Evolutionary conservation across 805 yeast genomes (phyloP), one percentile per base, ranked within the genome.

Genomic region (Blastobotrys chiropterorum): DNA sequence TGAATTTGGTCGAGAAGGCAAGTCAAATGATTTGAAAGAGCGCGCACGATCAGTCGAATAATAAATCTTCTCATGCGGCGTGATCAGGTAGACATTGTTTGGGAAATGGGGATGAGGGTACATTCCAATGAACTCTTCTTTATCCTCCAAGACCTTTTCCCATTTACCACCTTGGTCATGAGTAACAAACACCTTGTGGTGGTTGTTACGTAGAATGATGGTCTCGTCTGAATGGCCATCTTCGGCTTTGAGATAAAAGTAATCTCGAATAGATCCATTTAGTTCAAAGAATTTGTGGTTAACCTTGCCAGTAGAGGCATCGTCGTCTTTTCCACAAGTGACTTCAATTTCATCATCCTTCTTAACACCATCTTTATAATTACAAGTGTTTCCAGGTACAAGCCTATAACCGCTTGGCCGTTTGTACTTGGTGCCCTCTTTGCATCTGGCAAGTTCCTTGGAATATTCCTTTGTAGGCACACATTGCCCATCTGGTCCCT

Each of bases 21-120:
- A 72, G 3, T 70, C 63, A 39, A 75, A 61, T 38, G 68, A 67
- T 6, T 61, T 56, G 61, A 86, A 88, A 1, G 74, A 65, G 52
- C 70, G 68, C 14, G 86, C 97, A 21, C 95, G 81, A 65, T 90
- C 85, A 2, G 65, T 61, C 1, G 97, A 84, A 19, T 73, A 64
- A 60, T 77, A 83, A 14, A 90, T 68, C 30, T 68, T 68, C 7
- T 76, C 74, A 5, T 70, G 60, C 1, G 72, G 65, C 0, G 89
- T 80, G 44, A 82, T 54, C 48, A 82, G 68, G 58, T 80, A 73
- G 34, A 82, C 78, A 40, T 77, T 75, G 53, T 86, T 81, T 2
- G 80, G 75, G 56, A 73, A 72, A 55, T 75, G 77, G 5, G 80
- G 80, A 55, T 94, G 90, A 43, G 80, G 78, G 41, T 72, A 71